Conservation (phyloP, 257 asterid species). For the Eustoma russellianum region DNA sequence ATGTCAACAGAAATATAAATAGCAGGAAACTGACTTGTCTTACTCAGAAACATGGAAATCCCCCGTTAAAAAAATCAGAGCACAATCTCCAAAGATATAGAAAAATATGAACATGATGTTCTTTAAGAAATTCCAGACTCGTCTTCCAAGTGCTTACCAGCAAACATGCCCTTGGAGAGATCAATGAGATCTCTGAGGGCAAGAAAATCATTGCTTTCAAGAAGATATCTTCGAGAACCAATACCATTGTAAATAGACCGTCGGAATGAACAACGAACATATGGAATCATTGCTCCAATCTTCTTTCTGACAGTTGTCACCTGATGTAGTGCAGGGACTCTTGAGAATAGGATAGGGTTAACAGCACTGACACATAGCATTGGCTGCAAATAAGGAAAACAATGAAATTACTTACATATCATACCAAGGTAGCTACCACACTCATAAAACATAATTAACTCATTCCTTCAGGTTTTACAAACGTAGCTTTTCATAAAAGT, state of each 20-base stretch:
- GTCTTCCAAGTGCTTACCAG: conserved; percentile 49
- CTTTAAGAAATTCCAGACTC: background rate
- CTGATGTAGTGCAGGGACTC: conserved; percentile 82
- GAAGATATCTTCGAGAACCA: conserved; percentile 86
- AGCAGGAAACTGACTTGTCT: no score
- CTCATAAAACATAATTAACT: no score
- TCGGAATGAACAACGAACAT: conserved; percentile 72
- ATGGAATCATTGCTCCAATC: conserved; percentile 68
- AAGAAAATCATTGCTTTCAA: conserved; percentile 83
- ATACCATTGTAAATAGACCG: conserved; percentile 70
- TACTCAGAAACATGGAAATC: no score
- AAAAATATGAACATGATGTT: no score
- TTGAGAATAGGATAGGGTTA: conserved; percentile 71
- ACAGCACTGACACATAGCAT: conserved; percentile 98
- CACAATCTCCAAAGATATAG: no score
- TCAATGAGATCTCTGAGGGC: conserved; percentile 83
- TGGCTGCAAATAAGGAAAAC: conserved; percentile 56
- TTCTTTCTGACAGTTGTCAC: conserved; percentile 72
- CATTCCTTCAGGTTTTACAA: background rate
- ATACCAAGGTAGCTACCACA: background rate
- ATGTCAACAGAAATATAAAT: no score
- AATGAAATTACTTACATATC: background rate
- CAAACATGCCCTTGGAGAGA: conserved; percentile 88
- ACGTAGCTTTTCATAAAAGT: no score
- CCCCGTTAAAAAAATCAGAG: no score